Base-by-base conservation (phyloP, 2,329 filamentous ascomycete genomes). In the Exophiala sp. region DNA sequence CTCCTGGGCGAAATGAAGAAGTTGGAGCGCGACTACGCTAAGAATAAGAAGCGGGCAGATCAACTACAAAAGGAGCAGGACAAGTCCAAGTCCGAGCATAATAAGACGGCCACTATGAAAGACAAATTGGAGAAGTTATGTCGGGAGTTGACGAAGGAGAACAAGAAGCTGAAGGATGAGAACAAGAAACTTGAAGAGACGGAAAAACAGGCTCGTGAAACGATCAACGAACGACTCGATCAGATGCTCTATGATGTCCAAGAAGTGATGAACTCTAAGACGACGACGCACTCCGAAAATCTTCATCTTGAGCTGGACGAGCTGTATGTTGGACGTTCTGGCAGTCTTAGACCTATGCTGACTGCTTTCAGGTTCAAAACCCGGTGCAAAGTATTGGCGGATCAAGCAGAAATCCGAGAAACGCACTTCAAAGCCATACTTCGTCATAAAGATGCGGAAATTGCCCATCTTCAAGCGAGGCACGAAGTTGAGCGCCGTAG, bases 121-220 rank as follows among this genome's bases (percentile, higher is more conserved):
- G 91, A 97, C 70, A 97, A 97, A 73, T 78, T 99, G 42, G 94
- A 99, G 73, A 99, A 97, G 69, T 78, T 99, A 32, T 96, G 91
- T 65, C 81, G 94, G 52, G 94, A 99, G 71, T 80, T 99, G 51
- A 94, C 95, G 57, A 88, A 92, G 65, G 94, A 99, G 68, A 99
- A 99, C 71, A 97, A 97, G 73, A 95, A 95, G 74, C 84, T 99
- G 62, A 97, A 97, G 87, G 88, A 91, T 73, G 94, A 99, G 71
- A 95, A 96, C 71, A 92, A 95, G 68, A 90, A 89, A 48, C 79
- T 96, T 24, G 88, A 92, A 65, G 91, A 92, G 62, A 88, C 83
- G 39, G 89, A 96, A 67, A 90, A 90, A 60, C 84, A 86, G 62
- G 91, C 90, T 50, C 86, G 90, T 48, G 80, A 86, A 58, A 86